These are phyloP conservation scores for Dichotomopilus funicola DNA, from an alignment of 2,329 filamentous ascomycete genomes.

Conservation along the genomic window DNA sequence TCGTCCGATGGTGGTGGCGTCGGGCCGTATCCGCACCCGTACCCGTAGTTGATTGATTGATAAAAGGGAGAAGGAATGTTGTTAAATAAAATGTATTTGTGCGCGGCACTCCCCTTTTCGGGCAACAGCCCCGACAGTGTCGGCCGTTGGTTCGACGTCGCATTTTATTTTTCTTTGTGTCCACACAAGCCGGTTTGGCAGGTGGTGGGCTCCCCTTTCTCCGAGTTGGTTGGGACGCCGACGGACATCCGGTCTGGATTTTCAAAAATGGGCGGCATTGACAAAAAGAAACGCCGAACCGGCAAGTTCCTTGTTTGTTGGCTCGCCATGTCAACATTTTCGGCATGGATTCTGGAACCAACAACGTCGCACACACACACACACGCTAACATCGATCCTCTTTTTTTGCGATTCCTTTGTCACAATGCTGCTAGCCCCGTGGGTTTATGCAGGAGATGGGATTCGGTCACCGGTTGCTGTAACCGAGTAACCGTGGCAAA, in stretches of 20 bases:
- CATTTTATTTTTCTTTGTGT: not conserved
- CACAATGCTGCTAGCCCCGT: too few relatives aligned
- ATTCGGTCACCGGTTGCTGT: too few relatives aligned
- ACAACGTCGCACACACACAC: too few relatives aligned
- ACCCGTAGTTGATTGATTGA: not conserved
- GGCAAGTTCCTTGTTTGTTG: not conserved
- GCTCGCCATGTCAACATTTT: not conserved
- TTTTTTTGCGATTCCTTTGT: too few relatives aligned
- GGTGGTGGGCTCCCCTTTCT: too few relatives aligned
- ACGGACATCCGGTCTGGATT: not conserved
- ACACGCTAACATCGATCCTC: too few relatives aligned
- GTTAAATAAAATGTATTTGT: not conserved
- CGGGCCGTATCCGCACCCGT: too few relatives aligned
- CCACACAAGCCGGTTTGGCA: not conserved
- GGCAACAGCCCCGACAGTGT: not conserved
- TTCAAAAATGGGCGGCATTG: too few relatives aligned
- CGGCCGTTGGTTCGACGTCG: not conserved
- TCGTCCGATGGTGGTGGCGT: too few relatives aligned
- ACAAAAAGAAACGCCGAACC: not conserved
- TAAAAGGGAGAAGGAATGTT: not conserved
- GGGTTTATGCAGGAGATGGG: too few relatives aligned
- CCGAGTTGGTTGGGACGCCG: not conserved
- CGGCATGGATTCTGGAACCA: not conserved
- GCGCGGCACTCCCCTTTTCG: not conserved
- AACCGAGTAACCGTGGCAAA: too few relatives aligned